phyloP scores from a whole-genome alignment of 2,329 filamentous ascomycete genomes.

The Plenodomus lindquistii region DNA sequence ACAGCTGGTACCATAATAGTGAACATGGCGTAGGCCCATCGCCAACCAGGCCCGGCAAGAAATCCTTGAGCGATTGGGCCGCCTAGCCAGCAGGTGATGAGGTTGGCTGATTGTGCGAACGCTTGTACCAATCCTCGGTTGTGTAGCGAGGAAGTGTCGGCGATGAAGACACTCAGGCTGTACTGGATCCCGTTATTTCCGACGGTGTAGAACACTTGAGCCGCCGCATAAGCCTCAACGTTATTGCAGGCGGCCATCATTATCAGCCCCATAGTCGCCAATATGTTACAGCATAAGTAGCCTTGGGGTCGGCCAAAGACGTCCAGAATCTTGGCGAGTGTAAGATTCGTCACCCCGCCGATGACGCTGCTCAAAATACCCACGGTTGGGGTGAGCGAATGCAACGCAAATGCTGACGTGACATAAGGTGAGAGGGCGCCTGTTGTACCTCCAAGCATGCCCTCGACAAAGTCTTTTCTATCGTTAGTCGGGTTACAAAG shows the following conservation, averaged over 20 bases:
- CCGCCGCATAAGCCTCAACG: slow-evolving; percentile 64
- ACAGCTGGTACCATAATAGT: slow-evolving; percentile 65
- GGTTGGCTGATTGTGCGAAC: slow-evolving; percentile 24
- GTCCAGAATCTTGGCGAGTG: slow-evolving; percentile 44
- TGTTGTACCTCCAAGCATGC: slow-evolving; percentile 45
- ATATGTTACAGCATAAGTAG: slow-evolving; percentile 29
- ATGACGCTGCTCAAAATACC: slow-evolving; percentile 39
- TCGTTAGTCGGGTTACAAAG: neutral
- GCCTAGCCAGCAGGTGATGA: slow-evolving; percentile 21
- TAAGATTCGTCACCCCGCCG: slow-evolving; percentile 39
- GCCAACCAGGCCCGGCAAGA: slow-evolving; percentile 58
- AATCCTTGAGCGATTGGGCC: slow-evolving; percentile 29
- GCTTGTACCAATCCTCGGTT: slow-evolving; percentile 66
- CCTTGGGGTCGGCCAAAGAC: slow-evolving; percentile 45
- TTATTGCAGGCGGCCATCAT: slow-evolving; percentile 67
- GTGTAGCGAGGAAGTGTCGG: slow-evolving; percentile 65
- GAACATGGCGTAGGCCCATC: slow-evolving; percentile 69
- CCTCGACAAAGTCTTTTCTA: slow-evolving; percentile 47
- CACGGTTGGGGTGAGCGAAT: slow-evolving; percentile 38
- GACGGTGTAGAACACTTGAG: slow-evolving; percentile 62
- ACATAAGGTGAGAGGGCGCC: slow-evolving; percentile 44
- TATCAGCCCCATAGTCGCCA: slow-evolving; percentile 50
- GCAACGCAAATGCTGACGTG: slow-evolving; percentile 34
- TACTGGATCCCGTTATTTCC: slow-evolving; percentile 3
- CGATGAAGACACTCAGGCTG: slow-evolving; percentile 18